Conservation (phyloP, 2,329 filamentous ascomycete genomes). For the Ophiostoma montium region DNA sequence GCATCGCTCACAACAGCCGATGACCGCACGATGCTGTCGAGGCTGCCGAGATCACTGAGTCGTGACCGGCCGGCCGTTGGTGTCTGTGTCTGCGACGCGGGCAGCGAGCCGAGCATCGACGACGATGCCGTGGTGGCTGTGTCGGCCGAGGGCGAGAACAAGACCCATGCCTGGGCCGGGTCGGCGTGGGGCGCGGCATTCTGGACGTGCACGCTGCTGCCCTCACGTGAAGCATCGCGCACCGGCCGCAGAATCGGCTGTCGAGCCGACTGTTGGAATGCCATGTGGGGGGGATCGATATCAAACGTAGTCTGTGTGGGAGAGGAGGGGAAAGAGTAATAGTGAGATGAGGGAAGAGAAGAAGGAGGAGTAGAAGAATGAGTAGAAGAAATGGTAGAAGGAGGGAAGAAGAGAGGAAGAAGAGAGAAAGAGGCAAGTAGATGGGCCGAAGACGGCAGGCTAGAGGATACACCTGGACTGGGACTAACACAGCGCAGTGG, state of each 20-base stretch:
- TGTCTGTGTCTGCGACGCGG: conserved; percentile 35
- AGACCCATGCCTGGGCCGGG: conserved; percentile 85
- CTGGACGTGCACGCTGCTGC: conserved; percentile 1
- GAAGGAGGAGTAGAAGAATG: neutral
- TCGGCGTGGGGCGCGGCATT: conserved; percentile 18
- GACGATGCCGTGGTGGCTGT: conserved; percentile 49
- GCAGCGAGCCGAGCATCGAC: conserved; percentile 49
- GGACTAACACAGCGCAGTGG: neutral
- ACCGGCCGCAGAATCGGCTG: conserved; percentile 35
- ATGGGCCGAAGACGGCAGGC: neutral
- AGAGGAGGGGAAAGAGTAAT: neutral
- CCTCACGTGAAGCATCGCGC: conserved; percentile 15
- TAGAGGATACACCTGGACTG: neutral
- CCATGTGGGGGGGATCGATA: conserved; percentile 8
- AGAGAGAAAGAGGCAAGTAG: neutral
- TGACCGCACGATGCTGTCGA: conserved; percentile 54
- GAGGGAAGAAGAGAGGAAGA: neutral
- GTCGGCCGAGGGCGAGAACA: conserved; percentile 67
- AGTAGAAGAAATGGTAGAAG: neutral
- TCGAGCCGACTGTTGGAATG: conserved; percentile 19
- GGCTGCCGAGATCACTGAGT: conserved; percentile 67
- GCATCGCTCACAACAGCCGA: conserved; percentile 12
- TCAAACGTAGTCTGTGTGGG: too few species aligned
- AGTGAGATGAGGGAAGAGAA: neutral
- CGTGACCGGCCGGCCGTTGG: conserved; percentile 54